Percentiles rank a stretch among this genome's conserved stretches.
phyloP scores from a whole-genome alignment of 331 rosid genomes.

The Prunus yedoensis region DNA sequence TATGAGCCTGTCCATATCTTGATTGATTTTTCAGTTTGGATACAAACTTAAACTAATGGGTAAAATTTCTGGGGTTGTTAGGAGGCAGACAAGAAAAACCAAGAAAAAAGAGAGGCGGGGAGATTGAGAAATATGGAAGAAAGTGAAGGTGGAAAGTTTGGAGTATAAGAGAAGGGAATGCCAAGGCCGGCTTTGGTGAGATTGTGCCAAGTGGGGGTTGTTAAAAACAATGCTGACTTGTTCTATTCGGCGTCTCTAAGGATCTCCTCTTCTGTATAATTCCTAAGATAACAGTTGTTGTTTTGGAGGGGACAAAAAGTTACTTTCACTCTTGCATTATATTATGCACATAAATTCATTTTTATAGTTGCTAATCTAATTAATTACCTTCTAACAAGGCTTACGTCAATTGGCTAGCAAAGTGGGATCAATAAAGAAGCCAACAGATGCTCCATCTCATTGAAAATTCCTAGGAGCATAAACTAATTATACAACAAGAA shows the following conservation, averaged over 20 bases:
- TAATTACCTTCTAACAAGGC: neutral
- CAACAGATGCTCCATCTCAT: slow-evolving; percentile 7
- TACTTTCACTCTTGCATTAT: slow-evolving; percentile 26
- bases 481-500: slow-evolving; percentile 2
- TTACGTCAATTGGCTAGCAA: neutral
- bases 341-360: slow-evolving; percentile 11
- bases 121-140: neutral
- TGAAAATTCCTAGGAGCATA: slow-evolving; percentile 12
- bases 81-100: neutral
- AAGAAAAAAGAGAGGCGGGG: slow-evolving; percentile 12
- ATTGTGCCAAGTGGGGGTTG: slow-evolving; percentile 40
- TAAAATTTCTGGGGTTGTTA: neutral
- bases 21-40: neutral
- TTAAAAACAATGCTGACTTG: slow-evolving; percentile 47
- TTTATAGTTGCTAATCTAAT: slow-evolving; percentile 15
- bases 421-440: slow-evolving; percentile 10
- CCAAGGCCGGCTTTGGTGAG: slow-evolving; percentile 34
- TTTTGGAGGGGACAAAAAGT: neutral
- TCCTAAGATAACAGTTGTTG: slow-evolving; percentile 6
- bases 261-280: neutral
- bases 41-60: neutral
- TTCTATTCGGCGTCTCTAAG: slow-evolving; percentile 33
- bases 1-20: slow-evolving; percentile 69
- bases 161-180: slow-evolving; percentile 13
- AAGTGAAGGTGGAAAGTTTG: neutral